Base-by-base conservation (phyloP, 805 yeast species). In the Wickerhamiella hasegawae region DNA sequence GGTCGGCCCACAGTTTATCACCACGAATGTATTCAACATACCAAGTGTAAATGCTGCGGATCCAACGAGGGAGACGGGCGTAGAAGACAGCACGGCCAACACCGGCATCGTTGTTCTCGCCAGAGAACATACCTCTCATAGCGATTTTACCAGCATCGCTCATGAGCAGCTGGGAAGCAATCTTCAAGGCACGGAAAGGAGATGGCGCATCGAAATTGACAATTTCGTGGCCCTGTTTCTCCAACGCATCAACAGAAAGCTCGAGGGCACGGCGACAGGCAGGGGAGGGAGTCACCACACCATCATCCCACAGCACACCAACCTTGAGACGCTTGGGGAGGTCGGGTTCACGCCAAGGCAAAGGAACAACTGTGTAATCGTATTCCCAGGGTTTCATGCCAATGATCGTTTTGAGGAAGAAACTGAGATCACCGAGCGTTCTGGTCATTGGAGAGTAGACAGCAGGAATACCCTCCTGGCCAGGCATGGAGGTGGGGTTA, bases 171-270 rank as follows among this genome's bases (percentile, higher is more conserved):
- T 56, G 63, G 32, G 65, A 48, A 40, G 66, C 80, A 31, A 75
- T 65, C 3, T 76, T 74, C 40, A 66, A 67, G 17, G 76, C 76
- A 45, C 69, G 65, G 33, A 70, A 52, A 2, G 72, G 69, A 35
- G 62, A 66, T 23, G 79, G 71, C 3, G 67, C 55, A 4, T 46
- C 49, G 54, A 65, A 65, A 17, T 57, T 62, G 8, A 65, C 59
- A 18, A 65, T 56, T 33, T 60, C 63, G 42, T 65, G 69, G 34
- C 74, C 74, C 38, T 61, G 59, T 32, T 49, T 56, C 35, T 46
- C 40, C 33, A 62, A 49, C n/a, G 65, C 62, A 10, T 58, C 66
- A 5, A 53, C 58, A 10, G 60, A 50, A 32, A 51, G 40, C 21
- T 59, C 34, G n/a, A 61, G 49, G 5, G 65, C 66, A 12, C 66